Conservation (phyloP, 2,329 filamentous ascomycete genomes). For the Hymenoscyphus fraxineus region DNA sequence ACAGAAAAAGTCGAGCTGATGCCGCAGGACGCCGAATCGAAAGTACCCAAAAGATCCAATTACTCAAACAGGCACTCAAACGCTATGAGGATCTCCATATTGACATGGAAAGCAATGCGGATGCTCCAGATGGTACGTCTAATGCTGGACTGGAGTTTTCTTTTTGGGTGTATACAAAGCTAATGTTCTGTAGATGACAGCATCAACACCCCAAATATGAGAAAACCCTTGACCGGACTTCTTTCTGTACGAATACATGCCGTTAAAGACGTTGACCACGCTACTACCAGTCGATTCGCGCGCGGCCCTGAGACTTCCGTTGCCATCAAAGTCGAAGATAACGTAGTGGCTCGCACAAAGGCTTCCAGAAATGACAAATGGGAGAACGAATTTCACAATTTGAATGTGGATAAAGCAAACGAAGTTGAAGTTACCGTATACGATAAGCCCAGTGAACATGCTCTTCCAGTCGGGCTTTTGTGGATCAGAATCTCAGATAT, state of each 20-base stretch:
- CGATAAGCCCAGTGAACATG: slow-evolving; percentile 87
- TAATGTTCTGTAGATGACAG: slow-evolving; percentile 70
- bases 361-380: slow-evolving; percentile 83
- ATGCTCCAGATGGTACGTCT: slow-evolving; percentile 72
- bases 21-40: slow-evolving; percentile 86
- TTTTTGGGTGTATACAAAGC: slow-evolving; percentile 5
- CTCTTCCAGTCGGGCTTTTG: slow-evolving; percentile 87
- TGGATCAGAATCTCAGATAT: slow-evolving; percentile 98
- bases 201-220: slow-evolving; percentile 88
- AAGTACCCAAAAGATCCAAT: slow-evolving; percentile 95
- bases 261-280: slow-evolving; percentile 92
- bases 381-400: slow-evolving; percentile 85
- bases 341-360: slow-evolving; percentile 82
- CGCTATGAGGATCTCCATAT: slow-evolving; percentile 97
- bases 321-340: slow-evolving; percentile 94
- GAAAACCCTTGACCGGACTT: slow-evolving; percentile 92
- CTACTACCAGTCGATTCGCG: slow-evolving; percentile 76
- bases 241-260: slow-evolving; percentile 81
- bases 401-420: slow-evolving; percentile 97
- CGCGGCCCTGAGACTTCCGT: slow-evolving; percentile 93
- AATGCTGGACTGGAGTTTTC: slow-evolving; percentile 9
- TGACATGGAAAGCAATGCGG: slow-evolving; percentile 73
- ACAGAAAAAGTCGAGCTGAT: slow-evolving; percentile 91
- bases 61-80: slow-evolving; percentile 92
- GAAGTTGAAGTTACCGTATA: slow-evolving; percentile 98